phyloP scores from a whole-genome alignment of 2,329 filamentous ascomycete species.

The Neofusicoccum ribis region DNA sequence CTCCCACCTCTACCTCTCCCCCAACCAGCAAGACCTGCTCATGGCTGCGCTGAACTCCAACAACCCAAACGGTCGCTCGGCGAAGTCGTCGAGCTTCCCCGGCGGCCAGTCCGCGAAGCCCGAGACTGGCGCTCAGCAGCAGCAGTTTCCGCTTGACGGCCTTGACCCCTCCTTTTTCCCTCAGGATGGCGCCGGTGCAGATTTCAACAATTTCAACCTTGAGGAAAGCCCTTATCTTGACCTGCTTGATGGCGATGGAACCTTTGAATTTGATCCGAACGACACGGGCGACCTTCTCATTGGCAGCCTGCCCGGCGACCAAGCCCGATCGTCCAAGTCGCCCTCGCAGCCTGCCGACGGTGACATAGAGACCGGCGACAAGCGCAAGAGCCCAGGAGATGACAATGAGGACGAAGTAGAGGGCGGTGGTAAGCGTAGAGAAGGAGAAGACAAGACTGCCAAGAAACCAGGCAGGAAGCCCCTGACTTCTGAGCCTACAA shows the following conservation, averaged over 20 bases:
- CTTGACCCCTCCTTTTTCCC: constrained; percentile 40
- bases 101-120: constrained; percentile 25
- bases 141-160: constrained; percentile 35
- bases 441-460: constrained; percentile 78
- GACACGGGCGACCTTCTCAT: constrained; percentile 66
- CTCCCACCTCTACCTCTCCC: constrained; percentile 46
- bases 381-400: constrained; percentile 67
- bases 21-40: constrained; percentile 50
- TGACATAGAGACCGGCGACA: constrained; percentile 57
- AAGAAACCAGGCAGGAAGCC: constrained; percentile 98
- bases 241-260: constrained; percentile 73
- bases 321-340: constrained; percentile 37
- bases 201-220: constrained; percentile 50
- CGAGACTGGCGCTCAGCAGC: constrained; percentile 28
- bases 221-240: constrained; percentile 83
- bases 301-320: constrained; percentile 66
- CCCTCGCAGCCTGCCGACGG: neutral
- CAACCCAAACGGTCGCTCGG: constrained; percentile 33
- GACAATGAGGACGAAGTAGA: constrained; percentile 64
- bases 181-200: constrained; percentile 41
- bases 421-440: constrained; percentile 72
- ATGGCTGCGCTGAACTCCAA: constrained; percentile 50
- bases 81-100: constrained; percentile 30
- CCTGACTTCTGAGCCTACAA: constrained; percentile 90
- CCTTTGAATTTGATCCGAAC: constrained; percentile 72